Conservation (phyloP, 2,329 filamentous ascomycete species). For the Trichoderma polysporum region DNA sequence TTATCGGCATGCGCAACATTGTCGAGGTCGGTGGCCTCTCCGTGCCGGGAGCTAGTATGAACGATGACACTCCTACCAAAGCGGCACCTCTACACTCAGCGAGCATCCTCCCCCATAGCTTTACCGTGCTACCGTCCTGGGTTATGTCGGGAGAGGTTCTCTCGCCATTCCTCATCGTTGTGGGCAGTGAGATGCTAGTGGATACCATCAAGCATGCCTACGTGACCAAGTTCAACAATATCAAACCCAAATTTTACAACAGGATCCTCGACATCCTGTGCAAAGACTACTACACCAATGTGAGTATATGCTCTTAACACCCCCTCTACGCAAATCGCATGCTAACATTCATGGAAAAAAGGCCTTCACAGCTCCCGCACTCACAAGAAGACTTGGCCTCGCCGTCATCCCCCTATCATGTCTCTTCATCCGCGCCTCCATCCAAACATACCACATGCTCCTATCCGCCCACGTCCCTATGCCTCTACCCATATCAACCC, state of each 20-base stretch:
- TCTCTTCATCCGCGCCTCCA: conserved; percentile 88
- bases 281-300: conserved; percentile 97
- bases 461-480: conserved; percentile 81
- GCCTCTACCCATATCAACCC: conserved; percentile 63
- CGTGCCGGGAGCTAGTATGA: conserved; percentile 49
- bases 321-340: no score
- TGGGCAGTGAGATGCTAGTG: conserved; percentile 94
- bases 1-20: conserved; percentile 93
- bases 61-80: conserved; percentile 51
- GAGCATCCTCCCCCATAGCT: conserved; percentile 84
- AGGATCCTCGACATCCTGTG: conserved; percentile 90
- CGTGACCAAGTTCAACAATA: conserved; percentile 98
- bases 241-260: conserved; percentile 84
- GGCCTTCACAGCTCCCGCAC: conserved; percentile 87
- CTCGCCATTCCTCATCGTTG: conserved; percentile 87
- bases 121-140: conserved; percentile 84
- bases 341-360: conserved; percentile 32
- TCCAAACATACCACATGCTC: conserved; percentile 99
- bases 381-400: conserved; percentile 85
- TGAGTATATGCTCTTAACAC: conserved; percentile 40
- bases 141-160: conserved; percentile 77
- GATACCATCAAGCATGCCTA: conserved; percentile 98
- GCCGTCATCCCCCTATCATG: conserved; percentile 91
- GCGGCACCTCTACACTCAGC: conserved; percentile 62
- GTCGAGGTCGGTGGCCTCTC: conserved; percentile 90